phyloP scores from a whole-genome alignment of 345 rosid genomes.

The Brassica cretica region DNA sequence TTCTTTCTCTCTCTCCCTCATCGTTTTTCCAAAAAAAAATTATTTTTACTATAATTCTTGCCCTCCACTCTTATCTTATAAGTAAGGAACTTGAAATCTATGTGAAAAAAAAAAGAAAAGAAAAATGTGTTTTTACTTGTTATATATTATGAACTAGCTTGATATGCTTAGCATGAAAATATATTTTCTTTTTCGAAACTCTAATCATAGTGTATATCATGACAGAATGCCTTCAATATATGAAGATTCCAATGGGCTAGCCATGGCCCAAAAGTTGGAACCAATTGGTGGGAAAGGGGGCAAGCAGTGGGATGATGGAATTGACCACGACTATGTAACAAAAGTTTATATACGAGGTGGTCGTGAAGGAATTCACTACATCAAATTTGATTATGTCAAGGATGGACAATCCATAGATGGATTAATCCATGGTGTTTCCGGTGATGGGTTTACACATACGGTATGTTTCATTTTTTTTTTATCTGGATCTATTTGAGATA shows the following conservation, averaged over 20 bases:
- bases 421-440: not conserved
- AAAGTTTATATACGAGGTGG: constrained; percentile 26
- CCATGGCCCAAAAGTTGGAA: constrained; percentile 17
- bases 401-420: not conserved
- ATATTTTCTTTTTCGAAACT: not conserved
- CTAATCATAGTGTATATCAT: not conserved
- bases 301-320: constrained; percentile 26
- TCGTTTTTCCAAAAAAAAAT: not conserved
- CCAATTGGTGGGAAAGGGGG: constrained; percentile 26
- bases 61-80: not conserved
- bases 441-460: constrained; percentile 12
- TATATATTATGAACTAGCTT: too few species aligned
- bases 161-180: not conserved
- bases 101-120: not conserved
- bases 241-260: constrained; percentile 10
- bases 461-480: not conserved
- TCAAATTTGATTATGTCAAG: constrained; percentile 18
- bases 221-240: not conserved
- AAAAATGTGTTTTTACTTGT: too few species aligned
- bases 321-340: not conserved
- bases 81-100: not conserved
- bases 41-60: not conserved
- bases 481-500: not conserved
- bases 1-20: not conserved
- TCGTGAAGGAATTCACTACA: constrained; percentile 4